Base-by-base conservation (phyloP, 2,329 filamentous ascomycete species). In the Beauveria medogensis region DNA sequence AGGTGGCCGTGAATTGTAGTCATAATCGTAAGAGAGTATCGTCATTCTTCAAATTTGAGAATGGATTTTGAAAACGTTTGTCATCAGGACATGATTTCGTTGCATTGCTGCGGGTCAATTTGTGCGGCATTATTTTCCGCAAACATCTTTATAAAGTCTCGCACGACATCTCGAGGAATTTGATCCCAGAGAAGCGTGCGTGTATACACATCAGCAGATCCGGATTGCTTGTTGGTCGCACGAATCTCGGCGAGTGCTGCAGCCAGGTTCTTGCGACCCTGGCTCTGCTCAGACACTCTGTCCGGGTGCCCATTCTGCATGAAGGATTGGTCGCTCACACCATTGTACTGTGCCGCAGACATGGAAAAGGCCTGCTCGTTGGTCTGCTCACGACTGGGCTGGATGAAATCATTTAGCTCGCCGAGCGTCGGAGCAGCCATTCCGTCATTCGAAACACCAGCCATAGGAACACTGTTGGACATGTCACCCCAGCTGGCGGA, bases 161-260 rank as follows among this genome's bases (percentile, higher is more conserved):
- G 86, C 59, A 99, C 91, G 54, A 97, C 92, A 65, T 97, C 92
- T 67, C 86, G 83, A 16, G 94, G 92, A 68, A 97, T 92, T 74
- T 92, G 90, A 70, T 97, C 92, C 91, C 91, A 96, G 62, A 97
- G 85, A 64, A 97, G 82, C 64, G 91, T 96, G 62, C 93, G 85
- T 40, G 92, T 95, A 77, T 96, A 96, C 47, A 97, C 90, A 69
- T 97, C 92, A 61, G 92, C 90, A 53, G 88, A 89, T 55, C 71
- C 72, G 56, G 84, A 83, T 67, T 89, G 84, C 75, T 91, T 91
- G 69, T 81, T 80, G 68, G 82, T 84, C 67, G 79, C 79, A 65
- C 91, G 87, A 85, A 96, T 91, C 51, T 84, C 86, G 55, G 89
- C 86, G 52, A 97, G 82, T 8, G 91, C 88, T 67, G 96, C 88